Percentiles rank a stretch among this genome's conserved stretches.
Evolutionary conservation across 805 yeast genomes (phyloP).

Genomic region (Lachancea nothofagi): DNA sequence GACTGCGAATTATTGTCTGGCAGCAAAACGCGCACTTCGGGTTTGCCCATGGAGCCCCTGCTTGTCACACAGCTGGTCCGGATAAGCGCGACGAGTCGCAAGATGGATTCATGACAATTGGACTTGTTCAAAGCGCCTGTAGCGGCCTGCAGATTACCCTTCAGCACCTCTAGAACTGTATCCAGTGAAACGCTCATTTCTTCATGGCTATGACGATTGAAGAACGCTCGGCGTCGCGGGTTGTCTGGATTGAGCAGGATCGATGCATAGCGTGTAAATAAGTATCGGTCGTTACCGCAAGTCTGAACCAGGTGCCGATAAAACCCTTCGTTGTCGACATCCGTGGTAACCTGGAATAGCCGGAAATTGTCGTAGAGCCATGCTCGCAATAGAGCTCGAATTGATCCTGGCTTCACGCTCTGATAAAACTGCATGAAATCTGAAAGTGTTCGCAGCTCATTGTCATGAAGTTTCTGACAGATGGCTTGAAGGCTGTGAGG

Average conservation of each 20-base stretch:
- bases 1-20: constrained; percentile 7
- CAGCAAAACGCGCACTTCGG: constrained; percentile 15
- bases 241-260: constrained; percentile 20
- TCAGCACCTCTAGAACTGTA: constrained; percentile 22
- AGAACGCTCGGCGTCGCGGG: constrained; percentile 14
- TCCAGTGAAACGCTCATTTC: constrained; percentile 18
- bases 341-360: constrained; percentile 11
- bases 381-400: constrained; percentile 20
- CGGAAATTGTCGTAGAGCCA: constrained; percentile 29
- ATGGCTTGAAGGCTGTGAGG: constrained; percentile 19
- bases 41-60: neutral
- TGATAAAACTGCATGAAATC: constrained; percentile 26
- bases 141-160: constrained; percentile 16
- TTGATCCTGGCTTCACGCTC: constrained; percentile 10
- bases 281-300: constrained; percentile 16
- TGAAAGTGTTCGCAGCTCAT: constrained; percentile 18
- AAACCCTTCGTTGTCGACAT: constrained; percentile 16
- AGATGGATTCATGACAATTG: constrained; percentile 19
- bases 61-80: constrained; percentile 22
- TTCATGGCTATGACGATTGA: constrained; percentile 12
- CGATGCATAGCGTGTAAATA: constrained; percentile 23
- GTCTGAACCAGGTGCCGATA: constrained; percentile 21
- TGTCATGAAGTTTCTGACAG: constrained; percentile 18
- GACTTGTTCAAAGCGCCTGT: constrained; percentile 7
- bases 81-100: constrained; percentile 25